Base-by-base conservation (phyloP, 2,329 filamentous ascomycete genomes). In the Cercospora sp. region DNA sequence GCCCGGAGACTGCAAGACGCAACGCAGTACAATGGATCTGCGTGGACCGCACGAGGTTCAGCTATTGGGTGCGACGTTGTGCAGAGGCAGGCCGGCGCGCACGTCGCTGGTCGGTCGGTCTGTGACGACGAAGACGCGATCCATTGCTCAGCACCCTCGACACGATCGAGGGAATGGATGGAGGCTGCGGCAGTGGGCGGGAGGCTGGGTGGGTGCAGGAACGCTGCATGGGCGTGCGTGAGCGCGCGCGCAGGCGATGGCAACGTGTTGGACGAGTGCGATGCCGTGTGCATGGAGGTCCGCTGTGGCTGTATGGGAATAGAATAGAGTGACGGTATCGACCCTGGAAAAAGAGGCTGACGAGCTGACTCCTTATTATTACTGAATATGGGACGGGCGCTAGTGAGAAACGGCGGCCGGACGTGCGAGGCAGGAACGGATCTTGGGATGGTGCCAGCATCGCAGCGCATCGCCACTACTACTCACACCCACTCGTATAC, bases 331-430 rank as follows among this genome's bases (percentile, higher is more conserved):
- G 36, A 42, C 36, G 36, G 36, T 42, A 42, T 42, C 36, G 36
- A n/a, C 36, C 36, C 36, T 42, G 60, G 39, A 30, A 51, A 62
- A 42, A 62, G 60, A 42, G 36, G 36, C 36, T 42, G 36, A 42
- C 36, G 36, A 42, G 60, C 60, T 62, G 60, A 53, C 60, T 63
- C 60, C 60, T 63, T 48, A 36, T 36, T 53, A 63, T 63, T 42
- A n/a, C 36, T 42, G 36, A 42, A 42, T 42, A 42, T 42, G 36
- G 36, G 36, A 42, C 36, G 36, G 36, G 36, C 36, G 36, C 36
- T 42, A 42, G 36, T 42, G 36, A 42, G 36, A 42, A 42, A 42
- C 36, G 36, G 36, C 16, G 36, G 36, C 36, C 36, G 36, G 36
- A 16, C 36, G 36, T 42, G 36, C 36, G 36, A 42, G 36, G 36